Percentiles rank a stretch among this genome's conserved stretches.
Evolutionary conservation across 345 rosid genomes (phyloP).

Genomic region (Boechera divaricarpa): DNA sequence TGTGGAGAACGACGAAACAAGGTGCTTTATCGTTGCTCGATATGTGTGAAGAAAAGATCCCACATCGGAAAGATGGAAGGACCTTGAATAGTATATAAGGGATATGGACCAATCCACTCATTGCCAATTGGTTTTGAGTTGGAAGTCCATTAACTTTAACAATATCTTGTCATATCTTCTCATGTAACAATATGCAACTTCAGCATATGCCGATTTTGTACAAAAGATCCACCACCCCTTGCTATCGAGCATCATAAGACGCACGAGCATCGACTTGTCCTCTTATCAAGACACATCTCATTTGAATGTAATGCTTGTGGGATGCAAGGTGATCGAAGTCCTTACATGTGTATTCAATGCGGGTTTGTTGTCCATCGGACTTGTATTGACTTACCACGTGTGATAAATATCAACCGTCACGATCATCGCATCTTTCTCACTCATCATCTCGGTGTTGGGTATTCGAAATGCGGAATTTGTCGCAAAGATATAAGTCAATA

Average conservation of each 20-base stretch:
- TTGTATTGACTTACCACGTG: constrained; percentile 23
- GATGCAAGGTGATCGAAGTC: constrained; percentile 22
- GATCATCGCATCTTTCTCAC: constrained; percentile 12
- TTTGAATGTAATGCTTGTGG: constrained; percentile 21
- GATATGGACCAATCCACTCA: too few species aligned
- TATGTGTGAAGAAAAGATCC: not conserved
- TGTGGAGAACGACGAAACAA: constrained; percentile 3
- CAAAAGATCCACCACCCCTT: not conserved
- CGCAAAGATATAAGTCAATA: not conserved
- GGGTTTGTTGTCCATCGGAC: constrained; percentile 11
- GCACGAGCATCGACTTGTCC: constrained; percentile 17
- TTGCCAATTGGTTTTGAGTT: too few species aligned
- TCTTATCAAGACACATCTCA: constrained; percentile 1
- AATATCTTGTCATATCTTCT: too few species aligned
- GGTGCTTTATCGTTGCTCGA: constrained; percentile 9
- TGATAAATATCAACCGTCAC: constrained; percentile 19
- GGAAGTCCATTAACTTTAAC: too few species aligned
- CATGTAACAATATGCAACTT: not conserved
- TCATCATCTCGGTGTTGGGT: not conserved
- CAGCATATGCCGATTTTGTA: not conserved
- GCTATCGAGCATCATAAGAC: constrained; percentile 4
- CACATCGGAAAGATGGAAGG: too few species aligned
- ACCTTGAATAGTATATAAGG: too few species aligned
- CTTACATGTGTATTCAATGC: constrained; percentile 26
- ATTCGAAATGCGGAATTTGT: not conserved